These are phyloP conservation scores for Fusarium virguliforme DNA, from an alignment of 2,329 filamentous ascomycete genomes.

Conservation along the genomic window DNA sequence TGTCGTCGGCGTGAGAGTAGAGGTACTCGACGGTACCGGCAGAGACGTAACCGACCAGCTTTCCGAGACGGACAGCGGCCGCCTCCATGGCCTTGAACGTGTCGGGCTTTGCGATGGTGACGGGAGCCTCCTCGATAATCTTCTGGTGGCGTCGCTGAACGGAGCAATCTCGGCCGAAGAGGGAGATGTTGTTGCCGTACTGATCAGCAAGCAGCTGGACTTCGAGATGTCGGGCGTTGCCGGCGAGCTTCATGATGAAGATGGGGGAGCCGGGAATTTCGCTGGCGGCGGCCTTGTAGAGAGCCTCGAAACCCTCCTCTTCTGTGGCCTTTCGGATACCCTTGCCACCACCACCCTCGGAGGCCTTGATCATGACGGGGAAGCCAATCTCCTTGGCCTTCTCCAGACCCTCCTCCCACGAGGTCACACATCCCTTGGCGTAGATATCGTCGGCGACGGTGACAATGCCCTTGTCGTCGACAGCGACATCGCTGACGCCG, in stretches of 20 bases:
- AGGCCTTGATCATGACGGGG: conserved; percentile 99
- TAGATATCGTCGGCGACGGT: conserved; percentile 91
- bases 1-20: conserved; percentile 97
- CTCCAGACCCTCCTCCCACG: conserved; percentile 89
- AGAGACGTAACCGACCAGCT: conserved; percentile 97
- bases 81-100: conserved; percentile 98
- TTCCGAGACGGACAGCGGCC: conserved; percentile 93
- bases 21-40: conserved; percentile 99
- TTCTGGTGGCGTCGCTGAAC: conserved; percentile 99
- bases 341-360: conserved; percentile 98
- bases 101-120: conserved; percentile 90
- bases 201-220: conserved; percentile 98
- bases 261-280: conserved; percentile 99
- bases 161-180: conserved; percentile 98
- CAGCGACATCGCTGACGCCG: conserved; percentile 84
- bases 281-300: conserved; percentile 96
- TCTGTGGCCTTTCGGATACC: conserved; percentile 95
- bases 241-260: conserved; percentile 99
- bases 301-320: conserved; percentile 86
- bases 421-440: conserved; percentile 90
- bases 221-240: conserved; percentile 95
- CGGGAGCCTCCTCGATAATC: conserved; percentile 99
- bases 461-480: conserved; percentile 89
- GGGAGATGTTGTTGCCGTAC: conserved; percentile 99
- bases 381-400: conserved; percentile 95